A percentile compares a stretch with the other conserved stretches of the same genome.
phyloP scores from a whole-genome alignment of 2,329 filamentous ascomycete genomes.

The Aspergillus sp. region DNA sequence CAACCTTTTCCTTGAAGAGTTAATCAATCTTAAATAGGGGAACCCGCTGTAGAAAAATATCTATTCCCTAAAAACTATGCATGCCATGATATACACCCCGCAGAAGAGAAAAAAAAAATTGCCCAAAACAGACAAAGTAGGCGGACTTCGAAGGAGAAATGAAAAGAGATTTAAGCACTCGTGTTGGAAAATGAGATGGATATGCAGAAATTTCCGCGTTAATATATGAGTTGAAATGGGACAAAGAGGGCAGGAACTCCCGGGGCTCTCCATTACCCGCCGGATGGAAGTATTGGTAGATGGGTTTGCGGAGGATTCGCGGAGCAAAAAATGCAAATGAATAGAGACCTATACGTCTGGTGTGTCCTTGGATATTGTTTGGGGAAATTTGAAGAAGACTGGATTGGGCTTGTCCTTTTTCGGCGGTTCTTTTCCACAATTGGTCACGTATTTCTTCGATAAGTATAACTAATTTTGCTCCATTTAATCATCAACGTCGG shows the following conservation, averaged over 20 bases:
- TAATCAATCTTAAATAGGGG: neutral
- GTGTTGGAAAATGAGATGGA: too few species aligned
- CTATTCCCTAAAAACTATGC: neutral
- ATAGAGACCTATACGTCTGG: too few species aligned
- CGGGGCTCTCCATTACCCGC: too few species aligned
- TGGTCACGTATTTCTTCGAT: neutral
- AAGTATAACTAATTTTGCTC: neutral
- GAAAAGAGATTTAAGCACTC: neutral
- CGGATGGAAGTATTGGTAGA: too few species aligned
- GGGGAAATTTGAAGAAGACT: neutral
- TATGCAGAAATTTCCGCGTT: neutral
- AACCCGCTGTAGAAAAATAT: neutral
- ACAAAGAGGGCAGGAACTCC: neutral
- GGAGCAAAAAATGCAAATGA: neutral
- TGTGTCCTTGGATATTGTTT: too few species aligned
- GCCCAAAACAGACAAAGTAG: neutral
- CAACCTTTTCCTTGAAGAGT: neutral
- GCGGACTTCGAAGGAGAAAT: neutral
- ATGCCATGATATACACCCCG: neutral
- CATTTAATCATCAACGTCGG: conserved; percentile 68
- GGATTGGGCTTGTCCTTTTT: neutral
- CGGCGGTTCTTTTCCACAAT: neutral
- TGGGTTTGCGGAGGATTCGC: neutral
- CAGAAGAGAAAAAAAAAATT: neutral
- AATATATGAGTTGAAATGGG: neutral